Evolutionary conservation across 176 grass and related monocot genomes (phyloP), one percentile per base, ranked within the genome.

Genomic region (Rhynchospora tenuis): DNA sequence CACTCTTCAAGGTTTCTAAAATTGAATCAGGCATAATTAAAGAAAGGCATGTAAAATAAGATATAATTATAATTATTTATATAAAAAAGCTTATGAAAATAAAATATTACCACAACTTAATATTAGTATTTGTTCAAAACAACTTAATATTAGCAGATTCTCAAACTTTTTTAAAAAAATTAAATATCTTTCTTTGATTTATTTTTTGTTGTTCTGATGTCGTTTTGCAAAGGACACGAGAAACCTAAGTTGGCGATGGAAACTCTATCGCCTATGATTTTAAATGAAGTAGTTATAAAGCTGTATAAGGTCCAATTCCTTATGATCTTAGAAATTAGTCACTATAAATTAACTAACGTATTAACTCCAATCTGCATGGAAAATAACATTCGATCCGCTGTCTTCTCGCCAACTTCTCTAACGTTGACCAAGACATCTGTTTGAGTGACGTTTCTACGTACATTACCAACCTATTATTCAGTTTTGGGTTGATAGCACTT

Each of bases 281-380:
- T 24, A 33, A 67, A 42, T 38, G 13, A 0, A 13, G 29, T 42
- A 3, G 29, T 42, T 67, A 42, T 42, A 50, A 11, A n/a, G n/a
- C n/a, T n/a, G n/a, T n/a, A n/a, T n/a, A n/a, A n/a, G n/a, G 7
- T 1, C 4, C 10, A 3, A 38, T 42, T 8, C 2, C 7, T 9
- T 7, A 44, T 44, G 31, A 19, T 70, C 5, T 44, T 70, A 44
- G 7, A 70, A 17, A 19, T 23, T 28, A 17, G 73, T 54, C 24
- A 10, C 13, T 24, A 17, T 46, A 76, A 73, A 76, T 55, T 55
- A 55, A 75, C 27, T 50, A 0, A 76, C 48, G 17, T 28, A 48
- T 55, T 46, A 76, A 29, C 48, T 76, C 47, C 24, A 19, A 55
- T 76, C 73, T 76, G 24, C 73, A 76, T 76, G 46, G 48, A 76